phyloP scores from a whole-genome alignment of 2,329 filamentous ascomycete genomes.

The Mycosphaerelloides madeirae region DNA sequence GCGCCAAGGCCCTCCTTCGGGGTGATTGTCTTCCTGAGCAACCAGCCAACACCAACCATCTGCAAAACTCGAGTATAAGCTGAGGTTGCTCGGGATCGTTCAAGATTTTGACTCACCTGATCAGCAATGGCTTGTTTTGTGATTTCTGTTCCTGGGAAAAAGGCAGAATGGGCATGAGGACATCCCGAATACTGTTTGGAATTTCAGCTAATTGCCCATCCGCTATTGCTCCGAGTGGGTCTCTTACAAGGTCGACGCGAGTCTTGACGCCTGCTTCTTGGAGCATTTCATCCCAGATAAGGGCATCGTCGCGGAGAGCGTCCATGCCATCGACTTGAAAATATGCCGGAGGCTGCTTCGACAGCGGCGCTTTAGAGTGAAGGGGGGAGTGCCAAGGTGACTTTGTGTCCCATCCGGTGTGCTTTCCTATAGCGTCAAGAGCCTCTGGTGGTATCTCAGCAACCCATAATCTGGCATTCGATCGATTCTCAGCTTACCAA shows the following conservation, averaged over 20 bases:
- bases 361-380: slow-evolving; percentile 5
- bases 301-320: slow-evolving; percentile 47
- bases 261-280: slow-evolving; percentile 41
- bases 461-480: no score
- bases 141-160: slow-evolving; percentile 7
- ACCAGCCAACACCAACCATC: slow-evolving; percentile 9
- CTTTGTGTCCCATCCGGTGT: slow-evolving; percentile 3
- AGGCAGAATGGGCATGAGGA: slow-evolving; percentile 7
- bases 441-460: no score
- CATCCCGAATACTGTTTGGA: slow-evolving; percentile 1
- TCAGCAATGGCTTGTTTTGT: slow-evolving; percentile 5
- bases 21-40: slow-evolving; percentile 6
- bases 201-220: neutral
- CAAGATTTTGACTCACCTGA: no score
- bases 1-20: slow-evolving; percentile 4
- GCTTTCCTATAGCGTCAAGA: slow-evolving; percentile 2
- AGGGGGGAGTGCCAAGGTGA: slow-evolving; percentile 2
- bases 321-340: slow-evolving; percentile 50
- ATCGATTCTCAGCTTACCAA: neutral
- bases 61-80: neutral
- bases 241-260: slow-evolving; percentile 32
- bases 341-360: slow-evolving; percentile 40
- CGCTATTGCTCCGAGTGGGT: neutral
- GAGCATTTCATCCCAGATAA: slow-evolving; percentile 49
- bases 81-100: no score